Conservation (phyloP, 495 filamentous ascomycete species). For the Aspergillus ellipticus region DNA sequence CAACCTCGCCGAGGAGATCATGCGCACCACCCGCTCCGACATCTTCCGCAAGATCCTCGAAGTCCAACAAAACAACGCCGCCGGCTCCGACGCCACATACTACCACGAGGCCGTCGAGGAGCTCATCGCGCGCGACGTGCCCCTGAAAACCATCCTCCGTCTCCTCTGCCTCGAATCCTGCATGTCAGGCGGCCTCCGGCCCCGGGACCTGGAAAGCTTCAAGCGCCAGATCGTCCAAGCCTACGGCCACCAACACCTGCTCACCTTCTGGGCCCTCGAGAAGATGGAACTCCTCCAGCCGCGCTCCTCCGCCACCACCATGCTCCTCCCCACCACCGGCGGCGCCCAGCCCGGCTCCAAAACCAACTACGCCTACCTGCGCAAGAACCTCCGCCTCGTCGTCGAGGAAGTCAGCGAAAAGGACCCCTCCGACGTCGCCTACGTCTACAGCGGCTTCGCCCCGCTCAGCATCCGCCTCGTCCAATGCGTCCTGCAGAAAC, state of each 20-base stretch:
- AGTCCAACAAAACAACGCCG: constrained; percentile 94
- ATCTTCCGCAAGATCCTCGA: constrained; percentile 84
- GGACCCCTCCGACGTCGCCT: constrained; percentile 94
- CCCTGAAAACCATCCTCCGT: constrained; percentile 74
- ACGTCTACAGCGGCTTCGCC: constrained; percentile 96
- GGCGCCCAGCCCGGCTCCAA: constrained; percentile 56
- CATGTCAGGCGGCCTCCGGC: constrained; percentile 81
- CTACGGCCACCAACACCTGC: constrained; percentile 89
- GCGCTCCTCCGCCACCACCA: constrained; percentile 62
- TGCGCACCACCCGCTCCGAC: constrained; percentile 83
- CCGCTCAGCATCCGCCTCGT: constrained; percentile 89
- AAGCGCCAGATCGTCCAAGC: constrained; percentile 84
- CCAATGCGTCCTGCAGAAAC: constrained; percentile 93
- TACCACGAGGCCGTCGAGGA: constrained; percentile 91
- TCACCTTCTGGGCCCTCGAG: constrained; percentile 86
- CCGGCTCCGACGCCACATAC: constrained; percentile 79
- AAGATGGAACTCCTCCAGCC: constrained; percentile 81
- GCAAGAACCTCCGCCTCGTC: constrained; percentile 81
- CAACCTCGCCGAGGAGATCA: constrained; percentile 87
- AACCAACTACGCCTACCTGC: constrained; percentile 87
- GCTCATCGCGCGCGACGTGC: constrained; percentile 79
- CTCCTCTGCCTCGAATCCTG: constrained; percentile 88
- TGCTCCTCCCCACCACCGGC: constrained; percentile 64
- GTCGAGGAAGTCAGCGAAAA: constrained; percentile 96
- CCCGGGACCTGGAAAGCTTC: constrained; percentile 83